Percentiles rank a stretch among this genome's conserved stretches.
phyloP scores from a whole-genome alignment of 2,329 filamentous ascomycete genomes.

The Uncinocarpus reesii region DNA sequence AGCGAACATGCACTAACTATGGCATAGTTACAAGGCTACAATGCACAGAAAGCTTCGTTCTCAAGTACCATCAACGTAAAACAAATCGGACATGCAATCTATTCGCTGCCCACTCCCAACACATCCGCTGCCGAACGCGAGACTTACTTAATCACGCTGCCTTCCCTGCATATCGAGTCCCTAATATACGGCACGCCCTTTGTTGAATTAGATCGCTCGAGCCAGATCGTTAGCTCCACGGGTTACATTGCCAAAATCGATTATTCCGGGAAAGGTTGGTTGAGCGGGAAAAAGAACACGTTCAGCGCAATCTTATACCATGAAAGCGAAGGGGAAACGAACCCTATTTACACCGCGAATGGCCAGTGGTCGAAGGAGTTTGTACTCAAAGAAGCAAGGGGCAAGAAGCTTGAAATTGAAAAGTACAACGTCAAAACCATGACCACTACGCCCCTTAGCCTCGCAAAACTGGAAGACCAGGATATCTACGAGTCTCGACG shows the following conservation, averaged over 20 bases:
- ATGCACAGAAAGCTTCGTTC: conserved; percentile 93
- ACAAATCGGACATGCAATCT: conserved; percentile 80
- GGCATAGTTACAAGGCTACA: conserved; percentile 61
- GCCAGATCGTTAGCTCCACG: conserved; percentile 74
- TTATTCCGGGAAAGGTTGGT: conserved; percentile 87
- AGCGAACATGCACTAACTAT: background rate
- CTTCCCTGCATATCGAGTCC: conserved; percentile 84
- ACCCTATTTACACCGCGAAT: conserved; percentile 64
- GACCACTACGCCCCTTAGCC: conserved; percentile 55
- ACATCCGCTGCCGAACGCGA: conserved; percentile 43
- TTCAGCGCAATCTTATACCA: conserved; percentile 67
- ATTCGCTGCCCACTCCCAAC: conserved; percentile 54
- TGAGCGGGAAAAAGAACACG: conserved; percentile 90
- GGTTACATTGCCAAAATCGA: conserved; percentile 85
- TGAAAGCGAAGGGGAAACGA: conserved; percentile 54
- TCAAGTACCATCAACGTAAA: conserved; percentile 89
- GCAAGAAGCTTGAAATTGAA: conserved; percentile 42
- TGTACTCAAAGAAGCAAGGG: conserved; percentile 59
- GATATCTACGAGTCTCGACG: conserved; percentile 78
- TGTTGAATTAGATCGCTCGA: conserved; percentile 76
- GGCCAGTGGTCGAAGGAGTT: conserved; percentile 87
- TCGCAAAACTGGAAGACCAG: conserved; percentile 66
- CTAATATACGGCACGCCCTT: conserved; percentile 66
- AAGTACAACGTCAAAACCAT: conserved; percentile 50
- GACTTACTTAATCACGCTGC: conserved; percentile 82